These are phyloP conservation scores for Emergomyces pasteurianus DNA, from an alignment of 2,329 filamentous ascomycete genomes.

Conservation along the genomic window DNA sequence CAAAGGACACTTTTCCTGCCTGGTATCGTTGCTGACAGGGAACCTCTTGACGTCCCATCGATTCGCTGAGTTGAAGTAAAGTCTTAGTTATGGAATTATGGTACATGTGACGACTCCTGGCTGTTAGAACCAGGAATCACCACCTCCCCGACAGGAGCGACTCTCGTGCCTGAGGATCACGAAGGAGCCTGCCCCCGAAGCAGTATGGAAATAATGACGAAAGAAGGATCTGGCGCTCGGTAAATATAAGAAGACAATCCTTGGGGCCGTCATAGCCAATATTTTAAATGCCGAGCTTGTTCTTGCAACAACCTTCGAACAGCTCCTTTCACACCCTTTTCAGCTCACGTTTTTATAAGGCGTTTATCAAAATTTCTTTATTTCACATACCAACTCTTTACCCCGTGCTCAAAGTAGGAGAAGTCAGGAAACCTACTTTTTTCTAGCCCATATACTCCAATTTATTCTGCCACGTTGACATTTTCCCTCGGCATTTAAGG, in stretches of 20 bases:
- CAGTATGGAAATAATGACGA: constrained; percentile 30
- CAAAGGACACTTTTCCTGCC: neutral
- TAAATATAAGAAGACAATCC: constrained; percentile 31
- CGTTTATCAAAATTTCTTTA: neutral
- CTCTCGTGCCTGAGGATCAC: constrained; percentile 14
- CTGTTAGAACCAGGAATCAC: neutral
- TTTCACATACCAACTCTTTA: neutral
- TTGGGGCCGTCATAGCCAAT: constrained; percentile 34
- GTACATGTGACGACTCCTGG: constrained; percentile 1
- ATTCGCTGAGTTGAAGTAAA: neutral
- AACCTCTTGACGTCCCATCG: neutral
- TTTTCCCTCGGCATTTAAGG: neutral
- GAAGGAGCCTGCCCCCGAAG: constrained; percentile 18
- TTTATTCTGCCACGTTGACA: neutral
- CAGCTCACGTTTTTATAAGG: neutral
- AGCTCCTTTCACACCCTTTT: too few relatives aligned
- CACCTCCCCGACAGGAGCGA: neutral
- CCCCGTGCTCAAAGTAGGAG: too few relatives aligned
- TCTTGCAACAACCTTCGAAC: neutral
- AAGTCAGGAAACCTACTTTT: too few relatives aligned
- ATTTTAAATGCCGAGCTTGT: constrained; percentile 13
- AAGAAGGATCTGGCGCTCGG: constrained; percentile 27
- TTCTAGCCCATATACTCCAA: neutral
- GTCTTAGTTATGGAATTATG: constrained; percentile 3
- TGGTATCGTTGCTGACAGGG: neutral